phyloP scores from a whole-genome alignment of 805 yeast species.

The Priceomyces melissophilus region DNA sequence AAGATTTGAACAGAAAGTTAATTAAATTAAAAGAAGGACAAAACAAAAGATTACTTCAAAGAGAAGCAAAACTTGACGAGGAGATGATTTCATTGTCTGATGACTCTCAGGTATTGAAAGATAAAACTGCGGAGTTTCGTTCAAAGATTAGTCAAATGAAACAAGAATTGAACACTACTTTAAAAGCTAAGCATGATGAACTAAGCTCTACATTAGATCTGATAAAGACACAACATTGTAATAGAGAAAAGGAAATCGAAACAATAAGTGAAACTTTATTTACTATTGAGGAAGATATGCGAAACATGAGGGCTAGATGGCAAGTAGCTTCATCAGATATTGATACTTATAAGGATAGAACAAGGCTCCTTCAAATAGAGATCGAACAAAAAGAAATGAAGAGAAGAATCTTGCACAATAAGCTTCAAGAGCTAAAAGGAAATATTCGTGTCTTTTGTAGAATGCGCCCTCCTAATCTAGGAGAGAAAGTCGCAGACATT shows the following conservation, averaged over 20 bases:
- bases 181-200: constrained; percentile 5
- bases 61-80: constrained; percentile 15
- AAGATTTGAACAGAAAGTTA: constrained; percentile 20
- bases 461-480: constrained; percentile 52
- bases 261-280: constrained; percentile 10
- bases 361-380: constrained; percentile 21
- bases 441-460: constrained; percentile 90
- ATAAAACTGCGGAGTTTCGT: constrained; percentile 3
- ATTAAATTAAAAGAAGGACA: constrained; percentile 24
- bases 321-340: constrained; percentile 5
- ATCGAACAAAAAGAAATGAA: constrained; percentile 49
- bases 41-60: constrained; percentile 14
- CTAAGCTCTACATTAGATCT: constrained; percentile 3
- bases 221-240: constrained; percentile 4
- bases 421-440: constrained; percentile 83
- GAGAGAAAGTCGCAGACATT: constrained; percentile 12
- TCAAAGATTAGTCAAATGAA: constrained; percentile 7
- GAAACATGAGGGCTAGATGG: constrained; percentile 7
- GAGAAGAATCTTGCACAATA: constrained; percentile 66
- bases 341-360: constrained; percentile 7
- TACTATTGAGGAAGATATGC: constrained; percentile 8
- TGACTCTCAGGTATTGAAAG: constrained; percentile 9
- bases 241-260: constrained; percentile 15
- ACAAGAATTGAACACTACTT: constrained; percentile 2
- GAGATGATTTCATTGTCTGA: constrained; percentile 9